phyloP scores from a whole-genome alignment of 2,329 filamentous ascomycete genomes.

The Hymenotorrendiella dingleyae region DNA sequence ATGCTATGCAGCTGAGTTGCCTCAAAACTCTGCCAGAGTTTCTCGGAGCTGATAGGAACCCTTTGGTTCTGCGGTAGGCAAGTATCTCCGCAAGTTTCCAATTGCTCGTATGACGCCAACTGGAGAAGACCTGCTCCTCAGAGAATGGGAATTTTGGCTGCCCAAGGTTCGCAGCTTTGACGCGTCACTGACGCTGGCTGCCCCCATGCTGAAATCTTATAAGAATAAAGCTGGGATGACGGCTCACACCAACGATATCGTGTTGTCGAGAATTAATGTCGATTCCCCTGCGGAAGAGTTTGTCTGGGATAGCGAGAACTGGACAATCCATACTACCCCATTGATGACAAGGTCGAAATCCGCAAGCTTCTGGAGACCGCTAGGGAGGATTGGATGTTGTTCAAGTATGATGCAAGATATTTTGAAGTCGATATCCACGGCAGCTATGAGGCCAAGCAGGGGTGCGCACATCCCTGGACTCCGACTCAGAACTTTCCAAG shows the following conservation, averaged over 20 bases:
- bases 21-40: too few relatives aligned
- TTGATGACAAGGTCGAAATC: too few relatives aligned
- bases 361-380: too few relatives aligned
- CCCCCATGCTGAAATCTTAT: constrained; percentile 17
- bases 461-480: constrained; percentile 53
- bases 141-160: constrained; percentile 39
- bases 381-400: too few relatives aligned
- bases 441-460: constrained; percentile 42
- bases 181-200: constrained; percentile 34
- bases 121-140: constrained; percentile 30
- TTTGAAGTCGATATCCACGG: constrained; percentile 40
- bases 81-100: constrained; percentile 35
- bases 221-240: constrained; percentile 16
- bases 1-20: too few relatives aligned
- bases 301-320: too few relatives aligned
- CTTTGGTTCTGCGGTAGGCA: constrained; percentile 34
- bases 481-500: too few relatives aligned
- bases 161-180: constrained; percentile 33
- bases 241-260: background rate
- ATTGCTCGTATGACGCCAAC: constrained; percentile 41
- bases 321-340: too few relatives aligned
- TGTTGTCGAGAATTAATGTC: constrained; percentile 41
- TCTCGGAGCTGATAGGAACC: too few relatives aligned
- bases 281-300: constrained; percentile 24
- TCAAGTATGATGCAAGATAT: constrained; percentile 24